phyloP scores from a whole-genome alignment of 257 asterid genomes.

The Voacanga thouarsii region DNA sequence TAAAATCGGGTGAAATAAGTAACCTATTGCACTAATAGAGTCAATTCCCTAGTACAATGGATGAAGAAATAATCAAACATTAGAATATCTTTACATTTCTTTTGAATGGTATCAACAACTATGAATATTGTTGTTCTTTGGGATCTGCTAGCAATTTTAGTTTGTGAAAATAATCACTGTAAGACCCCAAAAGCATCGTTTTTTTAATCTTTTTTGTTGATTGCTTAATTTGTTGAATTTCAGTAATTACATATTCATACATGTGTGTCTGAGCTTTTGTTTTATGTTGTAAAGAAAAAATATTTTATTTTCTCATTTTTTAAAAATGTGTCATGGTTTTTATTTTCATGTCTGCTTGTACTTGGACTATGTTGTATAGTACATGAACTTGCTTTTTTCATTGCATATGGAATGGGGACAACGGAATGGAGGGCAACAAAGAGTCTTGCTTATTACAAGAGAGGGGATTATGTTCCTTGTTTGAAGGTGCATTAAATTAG shows the following conservation, averaged over 20 bases:
- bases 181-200: slow-evolving; percentile 26
- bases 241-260: background rate
- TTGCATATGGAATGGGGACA: slow-evolving; percentile 97
- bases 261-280: background rate
- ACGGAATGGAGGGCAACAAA: slow-evolving; percentile 99
- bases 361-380: background rate
- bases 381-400: slow-evolving; percentile 19
- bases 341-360: background rate
- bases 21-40: too few relatives aligned
- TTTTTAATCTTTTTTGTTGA: background rate
- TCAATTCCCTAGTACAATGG: too few relatives aligned
- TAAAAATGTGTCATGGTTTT: background rate
- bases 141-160: slow-evolving; percentile 95
- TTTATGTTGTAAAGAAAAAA: background rate
- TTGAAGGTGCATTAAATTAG: slow-evolving; percentile 75
- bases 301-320: background rate
- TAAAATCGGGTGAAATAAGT: too few relatives aligned
- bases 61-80: too few relatives aligned
- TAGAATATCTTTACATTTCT: too few relatives aligned
- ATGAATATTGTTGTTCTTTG: slow-evolving; percentile 92
- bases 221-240: slow-evolving; percentile 5
- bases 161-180: too few relatives aligned
- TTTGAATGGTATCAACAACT: too few relatives aligned
- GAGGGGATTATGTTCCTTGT: slow-evolving; percentile 99
- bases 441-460: slow-evolving; percentile 92